Base-by-base conservation (phyloP, 352 stramenopile species). In the Globisporangium cystogenes region DNA sequence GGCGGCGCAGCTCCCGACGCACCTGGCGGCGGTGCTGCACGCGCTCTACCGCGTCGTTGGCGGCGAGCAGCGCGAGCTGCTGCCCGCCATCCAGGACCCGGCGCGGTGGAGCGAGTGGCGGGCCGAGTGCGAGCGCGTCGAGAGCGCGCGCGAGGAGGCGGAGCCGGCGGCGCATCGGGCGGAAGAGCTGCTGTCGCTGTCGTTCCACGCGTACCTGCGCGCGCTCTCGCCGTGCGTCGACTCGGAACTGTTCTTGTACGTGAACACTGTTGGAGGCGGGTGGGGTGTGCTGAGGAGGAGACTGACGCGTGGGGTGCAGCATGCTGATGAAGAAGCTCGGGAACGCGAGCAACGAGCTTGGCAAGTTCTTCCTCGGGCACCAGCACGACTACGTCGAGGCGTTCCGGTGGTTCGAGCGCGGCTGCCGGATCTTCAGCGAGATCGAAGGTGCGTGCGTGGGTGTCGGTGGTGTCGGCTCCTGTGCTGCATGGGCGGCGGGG, bases 261-360 rank as follows among this genome's bases (percentile, higher is more conserved):
- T 88, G 10, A 1, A n/a, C 20, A 11, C 10, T 36, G 36, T 8
- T 18, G 16, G 10, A 3, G 1, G 39, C 14, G 16, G 20, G 14
- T 62, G 12, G 10, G 59, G 42, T 29, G n/a, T 39, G 43, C n/a
- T n/a, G n/a, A n/a, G 18, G 18, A 26, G 20, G 10, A 7, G 5
- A 21, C 1, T 44, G 20, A 11, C 39, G 39, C 26, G 39, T 44
- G 39, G 1, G 7, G 43, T 55, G 33, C 67, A 93, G 82, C 29
- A 53, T 84, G 37, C 53, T 94, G 50, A 90, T 94, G 79, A 94
- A 92, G 57, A 94, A 94, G 44, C 61, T 94, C 0, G 83, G 83
- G n/a, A 94, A 94, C 31, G 73, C 81, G 1, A 88, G 79, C 37
- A 94, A 94, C 52, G 83, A 94, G 55, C 57, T 89, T 1, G 83